phyloP scores from a whole-genome alignment of 1,284 basidiomycete species.

The Afroboletus lepidellus region DNA sequence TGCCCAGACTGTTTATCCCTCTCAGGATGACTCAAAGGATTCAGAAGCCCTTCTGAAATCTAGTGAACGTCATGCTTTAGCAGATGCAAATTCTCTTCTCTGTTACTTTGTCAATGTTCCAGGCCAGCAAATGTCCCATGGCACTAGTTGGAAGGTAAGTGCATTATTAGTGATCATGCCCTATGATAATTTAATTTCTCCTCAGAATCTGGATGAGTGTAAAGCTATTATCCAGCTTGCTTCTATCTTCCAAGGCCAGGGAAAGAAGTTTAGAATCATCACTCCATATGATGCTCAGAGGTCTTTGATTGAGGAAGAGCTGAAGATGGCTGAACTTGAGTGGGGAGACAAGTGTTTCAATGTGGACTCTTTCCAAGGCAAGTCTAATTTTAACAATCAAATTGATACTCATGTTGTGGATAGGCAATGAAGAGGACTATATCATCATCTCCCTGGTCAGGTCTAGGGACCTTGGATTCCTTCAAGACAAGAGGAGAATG shows the following conservation, averaged over 20 bases:
- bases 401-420: conserved; percentile 1
- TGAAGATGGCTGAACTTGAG: conserved; percentile 44
- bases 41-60: conserved; percentile 41
- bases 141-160: conserved; percentile 47
- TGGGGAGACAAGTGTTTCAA: conserved; percentile 64
- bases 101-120: conserved; percentile 55
- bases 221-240: conserved; percentile 48
- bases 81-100: conserved; percentile 35
- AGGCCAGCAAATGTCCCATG: conserved; percentile 38
- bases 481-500: conserved; percentile 51
- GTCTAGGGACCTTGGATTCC: conserved; percentile 55
- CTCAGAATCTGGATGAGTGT: conserved; percentile 51
- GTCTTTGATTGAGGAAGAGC: conserved; percentile 44
- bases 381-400: conserved; percentile 15
- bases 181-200: neutral
- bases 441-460: conserved; percentile 66
- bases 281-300: conserved; percentile 73
- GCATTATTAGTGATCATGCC: conserved; percentile 1
- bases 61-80: conserved; percentile 45
- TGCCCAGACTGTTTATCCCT: conserved; percentile 60
- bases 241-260: conserved; percentile 41
- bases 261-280: conserved; percentile 55
- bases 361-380: conserved; percentile 69
- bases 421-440: conserved; percentile 62
- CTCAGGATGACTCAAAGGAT: conserved; percentile 25